Percentiles rank a stretch among this genome's conserved stretches.
Conservation (phyloP, 2,329 filamentous ascomycete species). For the Beauveria sp. region DNA sequence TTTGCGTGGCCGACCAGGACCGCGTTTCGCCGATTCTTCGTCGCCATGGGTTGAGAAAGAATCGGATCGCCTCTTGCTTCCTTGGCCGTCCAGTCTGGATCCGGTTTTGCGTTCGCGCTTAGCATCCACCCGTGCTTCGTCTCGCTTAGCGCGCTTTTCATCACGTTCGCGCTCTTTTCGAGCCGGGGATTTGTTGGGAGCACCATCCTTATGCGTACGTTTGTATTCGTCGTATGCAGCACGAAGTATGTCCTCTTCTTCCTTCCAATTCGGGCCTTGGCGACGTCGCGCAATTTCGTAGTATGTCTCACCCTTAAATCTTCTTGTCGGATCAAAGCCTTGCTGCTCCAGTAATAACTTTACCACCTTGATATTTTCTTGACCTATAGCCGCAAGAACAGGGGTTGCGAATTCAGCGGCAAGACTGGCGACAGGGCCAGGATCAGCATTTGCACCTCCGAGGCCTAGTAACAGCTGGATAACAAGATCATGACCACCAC, state of each 20-base stretch:
- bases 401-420: constrained; percentile 74
- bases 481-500: constrained; percentile 83
- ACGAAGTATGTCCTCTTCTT: constrained; percentile 76
- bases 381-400: constrained; percentile 88
- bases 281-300: constrained; percentile 78
- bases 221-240: constrained; percentile 61
- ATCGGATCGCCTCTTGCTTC: constrained; percentile 40
- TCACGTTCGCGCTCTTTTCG: constrained; percentile 36
- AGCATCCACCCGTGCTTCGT: constrained; percentile 37
- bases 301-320: constrained; percentile 72
- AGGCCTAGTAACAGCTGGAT: constrained; percentile 69
- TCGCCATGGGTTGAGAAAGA: constrained; percentile 37
- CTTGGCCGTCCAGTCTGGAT: constrained; percentile 34
- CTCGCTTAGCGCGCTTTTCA: constrained; percentile 33
- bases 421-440: constrained; percentile 53
- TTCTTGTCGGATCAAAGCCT: constrained; percentile 73
- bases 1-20: constrained; percentile 46
- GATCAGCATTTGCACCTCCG: constrained; percentile 60
- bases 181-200: constrained; percentile 44
- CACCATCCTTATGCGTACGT: constrained; percentile 39
- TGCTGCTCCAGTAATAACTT: constrained; percentile 69
- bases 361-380: constrained; percentile 78
- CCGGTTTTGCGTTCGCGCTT: constrained; percentile 39
- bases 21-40: constrained; percentile 42
- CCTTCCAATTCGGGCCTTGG: constrained; percentile 80